These are phyloP conservation scores for barley (Hordeum vulgare) DNA, from an alignment of 176 grass and related monocot genomes.

Conservation along the genomic window DNA sequence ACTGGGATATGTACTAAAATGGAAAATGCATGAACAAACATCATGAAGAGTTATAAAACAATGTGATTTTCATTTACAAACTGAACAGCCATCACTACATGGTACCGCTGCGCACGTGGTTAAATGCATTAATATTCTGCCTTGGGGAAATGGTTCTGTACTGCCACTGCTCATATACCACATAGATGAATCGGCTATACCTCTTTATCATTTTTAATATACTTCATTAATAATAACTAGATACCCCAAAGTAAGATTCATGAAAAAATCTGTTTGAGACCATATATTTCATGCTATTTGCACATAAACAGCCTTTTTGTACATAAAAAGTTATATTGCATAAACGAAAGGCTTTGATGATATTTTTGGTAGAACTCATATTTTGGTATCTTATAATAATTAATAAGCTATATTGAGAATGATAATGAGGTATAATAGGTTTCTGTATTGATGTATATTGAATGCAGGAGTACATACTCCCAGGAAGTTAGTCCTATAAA, in stretches of 20 bases:
- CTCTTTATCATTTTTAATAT: neutral
- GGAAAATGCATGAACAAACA: neutral
- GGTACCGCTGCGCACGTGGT: neutral
- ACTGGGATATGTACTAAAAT: neutral
- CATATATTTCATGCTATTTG: neutral
- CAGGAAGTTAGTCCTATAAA: too few species aligned
- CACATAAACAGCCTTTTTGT: neutral
- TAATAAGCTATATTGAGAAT: too few species aligned
- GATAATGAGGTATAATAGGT: too few species aligned
- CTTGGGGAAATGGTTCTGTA: neutral
- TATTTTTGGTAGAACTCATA: neutral
- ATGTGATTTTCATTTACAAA: constrained; percentile 9
- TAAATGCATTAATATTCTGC: neutral
- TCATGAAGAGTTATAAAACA: neutral
- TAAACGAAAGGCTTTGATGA: neutral
- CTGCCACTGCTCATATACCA: neutral
- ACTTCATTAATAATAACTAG: neutral
- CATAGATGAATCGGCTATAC: too few species aligned
- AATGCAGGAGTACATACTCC: too few species aligned
- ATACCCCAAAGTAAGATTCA: neutral
- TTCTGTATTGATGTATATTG: too few species aligned
- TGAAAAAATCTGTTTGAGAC: neutral
- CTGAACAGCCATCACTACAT: neutral
- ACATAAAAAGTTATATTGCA: neutral
- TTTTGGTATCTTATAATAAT: too few species aligned